Conservation (phyloP, 2,329 filamentous ascomycete species). For the Pseudonectria buxi region DNA sequence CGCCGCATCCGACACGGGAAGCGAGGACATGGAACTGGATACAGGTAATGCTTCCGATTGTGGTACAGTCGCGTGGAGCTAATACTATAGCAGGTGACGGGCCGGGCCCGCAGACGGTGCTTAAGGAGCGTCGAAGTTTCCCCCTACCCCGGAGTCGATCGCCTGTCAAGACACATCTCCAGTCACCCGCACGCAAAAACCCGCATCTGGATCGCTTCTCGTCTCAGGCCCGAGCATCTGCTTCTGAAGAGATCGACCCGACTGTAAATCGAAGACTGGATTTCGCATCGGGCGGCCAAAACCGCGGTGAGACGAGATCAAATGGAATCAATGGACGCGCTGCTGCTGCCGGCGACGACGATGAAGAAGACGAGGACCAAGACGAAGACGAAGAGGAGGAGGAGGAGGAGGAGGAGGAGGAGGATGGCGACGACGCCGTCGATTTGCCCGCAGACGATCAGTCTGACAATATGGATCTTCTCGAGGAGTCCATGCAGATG, state of each 20-base stretch:
- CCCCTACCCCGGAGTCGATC: constrained; percentile 46
- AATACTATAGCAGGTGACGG: constrained; percentile 37
- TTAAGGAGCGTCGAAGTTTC: constrained; percentile 44
- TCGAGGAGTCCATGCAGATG: constrained; percentile 39
- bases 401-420: constrained; percentile 20
- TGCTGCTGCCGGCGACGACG: constrained; percentile 8
- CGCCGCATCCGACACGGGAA: constrained; percentile 26
- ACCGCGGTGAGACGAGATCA: constrained; percentile 11
- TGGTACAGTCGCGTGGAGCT: constrained; percentile 5
- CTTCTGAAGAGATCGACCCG: constrained; percentile 25
- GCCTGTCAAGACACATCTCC: constrained; percentile 56
- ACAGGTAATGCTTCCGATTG: constrained; percentile 30
- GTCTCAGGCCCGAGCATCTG: constrained; percentile 39
- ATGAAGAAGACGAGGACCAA: constrained; percentile 25
- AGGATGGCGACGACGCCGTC: too few relatives aligned
- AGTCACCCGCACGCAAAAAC: constrained; percentile 56
- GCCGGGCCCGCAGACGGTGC: constrained; percentile 46
- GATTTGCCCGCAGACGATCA: too few relatives aligned
- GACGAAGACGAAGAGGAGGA: constrained; percentile 20
- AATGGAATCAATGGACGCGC: constrained; percentile 24
- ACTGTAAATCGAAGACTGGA: constrained; percentile 49
- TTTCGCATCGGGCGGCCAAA: constrained; percentile 30
- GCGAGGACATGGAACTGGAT: constrained; percentile 47
- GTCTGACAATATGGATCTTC: constrained; percentile 18
- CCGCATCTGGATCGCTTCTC: constrained; percentile 49